Evolutionary conservation across 192 early-diverging fungal species (phyloP).

Genomic region (Haplosporangium gracile): DNA sequence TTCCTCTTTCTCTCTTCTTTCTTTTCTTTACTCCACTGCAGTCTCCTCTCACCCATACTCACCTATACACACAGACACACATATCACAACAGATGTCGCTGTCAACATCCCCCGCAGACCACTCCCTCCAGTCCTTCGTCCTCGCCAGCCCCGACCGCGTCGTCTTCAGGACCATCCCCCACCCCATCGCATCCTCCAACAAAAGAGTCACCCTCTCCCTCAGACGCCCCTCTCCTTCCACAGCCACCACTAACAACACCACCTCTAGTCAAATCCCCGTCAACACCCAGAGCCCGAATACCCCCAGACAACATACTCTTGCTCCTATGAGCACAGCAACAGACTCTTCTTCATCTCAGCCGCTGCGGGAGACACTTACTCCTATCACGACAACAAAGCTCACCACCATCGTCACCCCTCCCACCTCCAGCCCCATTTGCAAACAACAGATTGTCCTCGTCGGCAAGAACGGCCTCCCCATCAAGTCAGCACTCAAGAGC

Average conservation of each 20-base stretch:
- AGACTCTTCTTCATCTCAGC: neutral
- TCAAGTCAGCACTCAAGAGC: conserved; percentile 51
- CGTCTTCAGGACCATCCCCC: conserved; percentile 47
- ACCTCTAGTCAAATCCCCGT: neutral
- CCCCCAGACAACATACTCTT: conserved; percentile 6
- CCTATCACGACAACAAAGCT: neutral
- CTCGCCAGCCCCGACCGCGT: conserved; percentile 51
- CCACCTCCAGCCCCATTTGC: conserved; percentile 12
- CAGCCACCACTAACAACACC: neutral
- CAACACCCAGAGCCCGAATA: conserved; percentile 43
- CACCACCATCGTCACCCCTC: neutral
- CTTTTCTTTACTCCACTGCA: neutral
- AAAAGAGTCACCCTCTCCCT: conserved; percentile 51
- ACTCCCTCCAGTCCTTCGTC: conserved; percentile 34
- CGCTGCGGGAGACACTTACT: conserved; percentile 5
- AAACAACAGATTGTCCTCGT: conserved; percentile 22
- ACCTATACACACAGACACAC: neutral
- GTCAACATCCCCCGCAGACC: conserved; percentile 29
- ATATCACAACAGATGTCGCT: conserved; percentile 31
- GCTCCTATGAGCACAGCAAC: conserved; percentile 1
- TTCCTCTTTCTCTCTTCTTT: neutral
- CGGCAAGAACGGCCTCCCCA: conserved; percentile 46
- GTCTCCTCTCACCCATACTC: neutral
- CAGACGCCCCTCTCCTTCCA: conserved; percentile 18
- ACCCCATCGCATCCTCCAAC: conserved; percentile 50